phyloP scores from a whole-genome alignment of 495 filamentous ascomycete genomes.

The Podospora sp. region DNA sequence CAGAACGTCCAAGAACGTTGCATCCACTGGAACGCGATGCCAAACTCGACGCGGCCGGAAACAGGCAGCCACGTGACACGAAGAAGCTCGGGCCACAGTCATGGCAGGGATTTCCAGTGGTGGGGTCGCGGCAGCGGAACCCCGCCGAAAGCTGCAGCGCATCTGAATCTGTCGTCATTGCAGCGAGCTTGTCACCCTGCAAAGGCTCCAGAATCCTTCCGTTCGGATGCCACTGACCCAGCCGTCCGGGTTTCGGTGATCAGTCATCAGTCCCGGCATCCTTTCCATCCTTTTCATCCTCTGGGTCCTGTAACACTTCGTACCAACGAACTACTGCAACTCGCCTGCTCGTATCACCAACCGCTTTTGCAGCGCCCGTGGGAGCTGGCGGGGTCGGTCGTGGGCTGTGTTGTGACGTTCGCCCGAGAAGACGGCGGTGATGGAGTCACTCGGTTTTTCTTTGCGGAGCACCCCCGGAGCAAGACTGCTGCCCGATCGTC shows the following conservation, averaged over 20 bases:
- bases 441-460: background rate
- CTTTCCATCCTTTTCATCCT: background rate
- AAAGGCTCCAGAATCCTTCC: conserved; percentile 1
- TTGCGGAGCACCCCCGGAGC: background rate
- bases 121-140: background rate
- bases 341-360: background rate
- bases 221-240: background rate
- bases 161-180: background rate
- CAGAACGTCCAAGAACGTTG: background rate
- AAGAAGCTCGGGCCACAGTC: background rate
- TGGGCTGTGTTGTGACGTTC: too few species aligned
- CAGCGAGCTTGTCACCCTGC: background rate
- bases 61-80: conserved; percentile 14
- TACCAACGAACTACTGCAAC: too few species aligned
- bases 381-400: background rate
- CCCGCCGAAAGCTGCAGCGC: background rate
- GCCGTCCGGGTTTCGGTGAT: background rate
- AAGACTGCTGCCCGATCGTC: background rate
- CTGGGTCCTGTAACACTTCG: background rate
- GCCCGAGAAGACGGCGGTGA: too few species aligned
- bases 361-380: background rate
- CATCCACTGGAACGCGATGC: background rate
- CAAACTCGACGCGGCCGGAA: conserved; percentile 8
- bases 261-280: background rate
- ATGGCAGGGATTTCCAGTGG: background rate